Percentiles rank a stretch among this genome's conserved stretches.
Evolutionary conservation across 2,329 filamentous ascomycete species (phyloP).

Genomic region (Teratosphaeria gauchensis): DNA sequence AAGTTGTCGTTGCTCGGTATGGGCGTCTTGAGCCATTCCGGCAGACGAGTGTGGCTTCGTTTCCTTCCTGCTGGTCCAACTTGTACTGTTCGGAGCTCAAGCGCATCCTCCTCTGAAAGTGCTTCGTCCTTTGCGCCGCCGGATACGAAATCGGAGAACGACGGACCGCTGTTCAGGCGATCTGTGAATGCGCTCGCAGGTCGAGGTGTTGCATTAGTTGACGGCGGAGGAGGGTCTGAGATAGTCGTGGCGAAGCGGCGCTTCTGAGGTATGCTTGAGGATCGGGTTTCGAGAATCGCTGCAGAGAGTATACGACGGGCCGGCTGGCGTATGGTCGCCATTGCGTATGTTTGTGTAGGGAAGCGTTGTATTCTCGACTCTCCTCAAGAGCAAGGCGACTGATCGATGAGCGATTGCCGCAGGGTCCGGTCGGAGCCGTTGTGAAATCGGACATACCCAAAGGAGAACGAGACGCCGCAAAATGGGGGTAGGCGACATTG

Average conservation of each 20-base stretch:
- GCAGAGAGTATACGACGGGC: conserved; percentile 18
- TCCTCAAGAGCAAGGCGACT: background rate
- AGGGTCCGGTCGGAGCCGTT: background rate
- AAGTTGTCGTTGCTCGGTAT: conserved; percentile 80
- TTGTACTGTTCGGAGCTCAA: conserved; percentile 51
- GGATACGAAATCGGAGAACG: conserved; percentile 53
- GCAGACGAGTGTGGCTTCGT: conserved; percentile 63
- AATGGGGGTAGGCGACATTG: background rate
- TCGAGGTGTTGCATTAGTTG: conserved; percentile 25
- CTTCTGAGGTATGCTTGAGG: conserved; percentile 21
- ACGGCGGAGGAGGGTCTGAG: conserved; percentile 27
- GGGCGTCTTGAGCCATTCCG: conserved; percentile 91
- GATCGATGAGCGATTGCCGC: background rate
- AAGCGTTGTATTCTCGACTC: background rate
- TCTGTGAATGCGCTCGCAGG: conserved; percentile 49
- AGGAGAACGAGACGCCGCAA: background rate
- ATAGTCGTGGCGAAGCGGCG: conserved; percentile 37
- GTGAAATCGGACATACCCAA: background rate
- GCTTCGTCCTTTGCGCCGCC: conserved; percentile 20
- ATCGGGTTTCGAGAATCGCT: conserved; percentile 10
- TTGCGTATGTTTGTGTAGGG: conserved; percentile 3
- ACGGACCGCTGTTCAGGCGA: conserved; percentile 54
- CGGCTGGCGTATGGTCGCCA: conserved; percentile 18
- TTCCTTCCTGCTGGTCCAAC: conserved; percentile 53
- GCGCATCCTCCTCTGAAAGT: conserved; percentile 42